Base-by-base conservation (phyloP, 164 flowering plant species). In the Brasenia schreberi region DNA sequence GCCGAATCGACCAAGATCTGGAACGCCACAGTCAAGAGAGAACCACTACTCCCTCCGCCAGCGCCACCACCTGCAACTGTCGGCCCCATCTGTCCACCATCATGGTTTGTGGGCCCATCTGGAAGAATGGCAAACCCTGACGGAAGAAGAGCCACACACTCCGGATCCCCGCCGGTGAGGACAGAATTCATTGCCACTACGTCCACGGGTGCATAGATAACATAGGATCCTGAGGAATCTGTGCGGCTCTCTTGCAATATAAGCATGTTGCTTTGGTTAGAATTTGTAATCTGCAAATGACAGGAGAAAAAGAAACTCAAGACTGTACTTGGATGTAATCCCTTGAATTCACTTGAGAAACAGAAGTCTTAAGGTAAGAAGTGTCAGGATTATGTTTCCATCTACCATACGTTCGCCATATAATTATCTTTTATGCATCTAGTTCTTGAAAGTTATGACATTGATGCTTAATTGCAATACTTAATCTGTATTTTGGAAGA, bases 251-350 rank as follows among this genome's bases (percentile, higher is more conserved):
- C 98, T 73, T 92, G 98, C 59, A 92, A 77, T 70, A 92, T 88
- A 68, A 89, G 84, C 96, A 89, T 92, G 76, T 92, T 92, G 81
- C 96, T 83, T 66, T 89, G 98, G 80, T 81, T 88, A 5, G 96
- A 82, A 68, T 92, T 89, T 19, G 86, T 78, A 71, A 90, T 86
- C 97, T 92, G 74, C 76, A 75, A 64, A 62, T 89, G 94, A 91
- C 96, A 0, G 96, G 97, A 7, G 99, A 96, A 67, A 91, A 91
- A n/a, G 56, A 49, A 49, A 49, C 2, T 49, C 5, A 9, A 5
- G 56, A 3, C 39, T 33, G 39, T 33, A 33, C 39, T 33, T 33
- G 39, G 39, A 33, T 33, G 39, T 33, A 33, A 33, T 3, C 39
- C 39, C 39, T 33, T 0, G 39, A 33, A 33, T 33, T 33, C 39